phyloP scores from a whole-genome alignment of 371 early-diverging fungal species.

The Gilbertella persicaria region DNA sequence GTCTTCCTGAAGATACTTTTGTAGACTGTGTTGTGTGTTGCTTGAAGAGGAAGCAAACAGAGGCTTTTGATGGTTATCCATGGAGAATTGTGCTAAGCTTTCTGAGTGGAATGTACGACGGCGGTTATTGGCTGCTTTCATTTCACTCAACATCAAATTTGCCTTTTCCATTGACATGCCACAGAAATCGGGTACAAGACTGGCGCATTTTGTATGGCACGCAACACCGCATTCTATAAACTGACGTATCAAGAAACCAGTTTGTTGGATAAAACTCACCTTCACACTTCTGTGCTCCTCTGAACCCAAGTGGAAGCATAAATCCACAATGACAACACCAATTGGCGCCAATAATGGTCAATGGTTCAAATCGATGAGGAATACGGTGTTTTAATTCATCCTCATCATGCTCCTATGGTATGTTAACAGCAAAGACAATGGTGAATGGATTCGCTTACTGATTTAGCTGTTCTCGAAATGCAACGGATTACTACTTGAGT shows the following conservation, averaged over 20 bases:
- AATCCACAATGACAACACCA: slow-evolving; percentile 98
- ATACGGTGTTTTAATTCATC: slow-evolving; percentile 84
- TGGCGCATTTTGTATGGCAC: slow-evolving; percentile 87
- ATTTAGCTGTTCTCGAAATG: slow-evolving; percentile 64
- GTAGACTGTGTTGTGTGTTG: slow-evolving; percentile 10
- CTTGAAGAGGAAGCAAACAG: slow-evolving; percentile 16
- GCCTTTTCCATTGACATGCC: slow-evolving; percentile 88
- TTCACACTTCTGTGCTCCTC: slow-evolving; percentile 62
- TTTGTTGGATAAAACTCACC: slow-evolving; percentile 23
- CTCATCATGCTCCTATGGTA: slow-evolving; percentile 47
- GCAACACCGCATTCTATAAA: slow-evolving; percentile 81
- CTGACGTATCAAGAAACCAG: too few relatives aligned
- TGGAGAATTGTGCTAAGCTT: slow-evolving; percentile 7
- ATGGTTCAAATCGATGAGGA: slow-evolving; percentile 86
- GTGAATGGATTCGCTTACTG: slow-evolving; percentile 14
- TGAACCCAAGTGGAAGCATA: slow-evolving; percentile 81
- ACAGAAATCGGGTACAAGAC: slow-evolving; percentile 91
- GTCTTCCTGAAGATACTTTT: not conserved
- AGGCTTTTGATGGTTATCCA: slow-evolving; percentile 18
- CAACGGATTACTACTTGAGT: slow-evolving; percentile 86
- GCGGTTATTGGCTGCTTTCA: slow-evolving; percentile 68
- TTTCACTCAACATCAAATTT: slow-evolving; percentile 75
- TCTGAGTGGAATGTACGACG: slow-evolving; percentile 26
- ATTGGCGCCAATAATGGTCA: slow-evolving; percentile 72
- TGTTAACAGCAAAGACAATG: not conserved